These are phyloP conservation scores for Lippia alba DNA, from an alignment of 305 asterid genomes.

Conservation along the genomic window DNA sequence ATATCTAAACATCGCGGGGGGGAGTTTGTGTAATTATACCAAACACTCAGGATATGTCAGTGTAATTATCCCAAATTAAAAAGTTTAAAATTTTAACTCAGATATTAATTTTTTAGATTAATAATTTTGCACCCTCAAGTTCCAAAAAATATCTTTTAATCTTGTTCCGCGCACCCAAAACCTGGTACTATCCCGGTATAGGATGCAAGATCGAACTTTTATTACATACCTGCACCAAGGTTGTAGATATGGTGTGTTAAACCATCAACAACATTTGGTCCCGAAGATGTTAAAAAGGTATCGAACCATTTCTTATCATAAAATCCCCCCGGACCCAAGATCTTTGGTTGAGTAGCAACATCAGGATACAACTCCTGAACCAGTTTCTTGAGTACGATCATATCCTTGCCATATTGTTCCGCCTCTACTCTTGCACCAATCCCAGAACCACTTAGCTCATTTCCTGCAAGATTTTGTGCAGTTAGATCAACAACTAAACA, in stretches of 20 bases:
- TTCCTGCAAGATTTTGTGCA: constrained; percentile 48
- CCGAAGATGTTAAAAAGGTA: constrained; percentile 52
- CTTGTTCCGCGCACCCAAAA: no score
- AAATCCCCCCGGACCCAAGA: constrained; percentile 80
- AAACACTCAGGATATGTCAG: no score
- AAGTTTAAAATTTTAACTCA: background rate
- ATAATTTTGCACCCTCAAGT: no score
- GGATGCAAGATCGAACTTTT: background rate
- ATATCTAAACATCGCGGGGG: no score
- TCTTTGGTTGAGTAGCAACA: constrained; percentile 48
- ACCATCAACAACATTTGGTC: constrained; percentile 69
- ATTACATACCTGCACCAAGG: constrained; percentile 69
- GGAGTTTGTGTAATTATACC: no score
- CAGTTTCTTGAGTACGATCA: constrained; percentile 47
- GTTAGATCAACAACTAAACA: background rate
- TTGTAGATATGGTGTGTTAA: constrained; percentile 83
- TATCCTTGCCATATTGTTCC: constrained; percentile 70
- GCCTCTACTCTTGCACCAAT: constrained; percentile 61
- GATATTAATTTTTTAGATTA: background rate
- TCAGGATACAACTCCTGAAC: constrained; percentile 51
- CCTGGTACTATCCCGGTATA: no score
- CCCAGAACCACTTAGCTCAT: constrained; percentile 72
- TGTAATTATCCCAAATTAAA: background rate
- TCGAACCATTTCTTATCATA: constrained; percentile 70
- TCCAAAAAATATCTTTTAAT: no score